These are phyloP conservation scores for Tuber magnatum DNA, from an alignment of 495 filamentous ascomycete genomes.

Conservation along the genomic window DNA sequence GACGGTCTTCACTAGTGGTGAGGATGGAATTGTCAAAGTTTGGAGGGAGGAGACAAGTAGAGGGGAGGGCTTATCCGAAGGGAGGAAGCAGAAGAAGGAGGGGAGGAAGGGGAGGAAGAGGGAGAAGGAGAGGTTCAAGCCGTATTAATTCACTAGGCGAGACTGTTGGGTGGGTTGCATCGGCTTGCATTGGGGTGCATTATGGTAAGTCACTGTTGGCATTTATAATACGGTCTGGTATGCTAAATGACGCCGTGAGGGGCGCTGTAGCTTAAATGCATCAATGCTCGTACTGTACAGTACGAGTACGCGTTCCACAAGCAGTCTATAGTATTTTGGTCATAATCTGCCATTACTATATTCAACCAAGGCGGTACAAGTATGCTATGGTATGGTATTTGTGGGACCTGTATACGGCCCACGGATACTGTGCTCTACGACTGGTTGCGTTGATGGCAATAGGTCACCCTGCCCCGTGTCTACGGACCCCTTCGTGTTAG, in stretches of 20 bases:
- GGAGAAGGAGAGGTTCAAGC: slow-evolving; percentile 27
- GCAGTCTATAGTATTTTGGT: background rate
- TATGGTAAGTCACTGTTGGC: too few species aligned
- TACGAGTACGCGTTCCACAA: background rate
- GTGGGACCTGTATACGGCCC: background rate
- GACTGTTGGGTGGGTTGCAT: background rate
- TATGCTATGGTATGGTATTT: background rate
- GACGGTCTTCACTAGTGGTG: slow-evolving; percentile 67
- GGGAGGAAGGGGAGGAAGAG: slow-evolving; percentile 17
- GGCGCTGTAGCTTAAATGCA: background rate
- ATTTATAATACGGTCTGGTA: background rate
- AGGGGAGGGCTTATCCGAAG: slow-evolving; percentile 3
- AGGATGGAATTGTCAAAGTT: slow-evolving; percentile 68
- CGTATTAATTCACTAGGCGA: slow-evolving; percentile 19
- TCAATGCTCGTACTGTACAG: background rate
- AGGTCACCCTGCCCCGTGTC: background rate
- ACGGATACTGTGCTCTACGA: too few species aligned
- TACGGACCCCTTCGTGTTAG: background rate
- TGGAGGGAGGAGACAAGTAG: slow-evolving; percentile 45
- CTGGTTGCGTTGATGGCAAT: too few species aligned
- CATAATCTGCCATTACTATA: background rate
- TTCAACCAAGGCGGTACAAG: background rate
- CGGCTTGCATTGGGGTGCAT: background rate
- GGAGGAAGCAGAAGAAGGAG: slow-evolving; percentile 21
- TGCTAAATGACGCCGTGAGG: background rate